A percentile compares a stretch with the other conserved stretches of the same genome.
phyloP scores from a whole-genome alignment of 1,284 basidiomycete species.

The Cystobasidium sp. region DNA sequence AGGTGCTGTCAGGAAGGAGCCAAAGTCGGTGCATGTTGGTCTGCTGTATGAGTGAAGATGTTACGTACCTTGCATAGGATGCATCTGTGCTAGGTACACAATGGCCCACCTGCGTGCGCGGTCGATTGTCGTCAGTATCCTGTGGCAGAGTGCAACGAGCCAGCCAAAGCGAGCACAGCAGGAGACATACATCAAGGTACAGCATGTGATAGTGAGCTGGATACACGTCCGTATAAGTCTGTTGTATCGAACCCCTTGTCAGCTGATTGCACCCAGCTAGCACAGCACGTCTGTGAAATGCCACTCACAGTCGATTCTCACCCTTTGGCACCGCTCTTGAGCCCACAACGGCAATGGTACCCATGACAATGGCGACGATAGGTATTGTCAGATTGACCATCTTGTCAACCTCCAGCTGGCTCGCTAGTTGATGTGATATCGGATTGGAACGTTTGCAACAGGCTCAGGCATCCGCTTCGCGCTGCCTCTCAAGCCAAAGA shows the following conservation, averaged over 20 bases:
- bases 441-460: neutral
- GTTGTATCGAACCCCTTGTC: neutral
- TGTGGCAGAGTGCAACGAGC: neutral
- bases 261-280: neutral
- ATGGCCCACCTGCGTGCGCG: conserved; percentile 38
- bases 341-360: conserved; percentile 25
- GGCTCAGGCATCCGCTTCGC: too few relatives aligned
- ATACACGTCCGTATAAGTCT: conserved; percentile 37
- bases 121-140: neutral
- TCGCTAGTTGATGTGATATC: neutral
- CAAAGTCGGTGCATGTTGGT: neutral
- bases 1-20: conserved; percentile 12
- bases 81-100: conserved; percentile 43
- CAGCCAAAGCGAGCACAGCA: neutral
- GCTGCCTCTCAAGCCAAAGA: too few relatives aligned
- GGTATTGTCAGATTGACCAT: conserved; percentile 42
- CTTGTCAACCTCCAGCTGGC: neutral
- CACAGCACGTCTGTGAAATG: neutral
- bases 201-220: conserved; percentile 36
- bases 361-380: conserved; percentile 36
- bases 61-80: conserved; percentile 42
- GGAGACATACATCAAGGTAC: conserved; percentile 34
- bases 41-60: neutral
- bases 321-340: conserved; percentile 30
- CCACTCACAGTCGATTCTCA: conserved; percentile 39